These are phyloP conservation scores for Fusarium guadeloupense DNA, from an alignment of 2,329 filamentous ascomycete species.

Conservation along the genomic window DNA sequence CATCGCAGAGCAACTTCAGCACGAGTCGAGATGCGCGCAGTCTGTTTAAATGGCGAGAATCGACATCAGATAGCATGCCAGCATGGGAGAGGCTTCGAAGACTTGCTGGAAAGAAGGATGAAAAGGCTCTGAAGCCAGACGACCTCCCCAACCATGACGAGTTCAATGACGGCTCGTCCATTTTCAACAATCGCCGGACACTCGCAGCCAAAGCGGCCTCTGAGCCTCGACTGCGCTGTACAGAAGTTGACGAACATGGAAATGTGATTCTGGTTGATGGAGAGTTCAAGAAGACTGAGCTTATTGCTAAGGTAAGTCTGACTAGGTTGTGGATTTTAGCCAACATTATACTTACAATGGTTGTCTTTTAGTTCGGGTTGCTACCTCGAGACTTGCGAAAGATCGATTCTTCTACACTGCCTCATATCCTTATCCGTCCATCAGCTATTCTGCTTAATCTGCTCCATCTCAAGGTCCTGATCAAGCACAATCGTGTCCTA, in stretches of 20 bases:
- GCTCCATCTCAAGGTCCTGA: slow-evolving; percentile 93
- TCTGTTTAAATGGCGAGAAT: slow-evolving; percentile 29
- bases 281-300: slow-evolving; percentile 96
- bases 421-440: slow-evolving; percentile 92
- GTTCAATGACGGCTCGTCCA: slow-evolving; percentile 62
- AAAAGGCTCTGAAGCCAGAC: slow-evolving; percentile 61
- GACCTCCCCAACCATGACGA: slow-evolving; percentile 68
- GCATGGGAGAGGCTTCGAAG: slow-evolving; percentile 63
- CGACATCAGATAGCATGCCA: slow-evolving; percentile 38
- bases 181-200: slow-evolving; percentile 75
- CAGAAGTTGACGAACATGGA: slow-evolving; percentile 91
- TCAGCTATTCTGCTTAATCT: slow-evolving; percentile 95
- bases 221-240: slow-evolving; percentile 88
- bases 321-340: neutral
- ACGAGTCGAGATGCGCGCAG: slow-evolving; percentile 41
- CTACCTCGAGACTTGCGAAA: slow-evolving; percentile 95
- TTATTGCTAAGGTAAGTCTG: slow-evolving; percentile 83
- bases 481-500: slow-evolving; percentile 92
- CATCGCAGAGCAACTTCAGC: slow-evolving; percentile 42
- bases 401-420: slow-evolving; percentile 94
- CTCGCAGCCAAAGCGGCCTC: slow-evolving; percentile 80
- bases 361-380: slow-evolving; percentile 75
- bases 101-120: slow-evolving; percentile 48
- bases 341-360: slow-evolving; percentile 5
- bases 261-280: slow-evolving; percentile 92